These are phyloP conservation scores for Carnegiea gigantea DNA, from an alignment of 179 eudicot species.

Conservation along the genomic window DNA sequence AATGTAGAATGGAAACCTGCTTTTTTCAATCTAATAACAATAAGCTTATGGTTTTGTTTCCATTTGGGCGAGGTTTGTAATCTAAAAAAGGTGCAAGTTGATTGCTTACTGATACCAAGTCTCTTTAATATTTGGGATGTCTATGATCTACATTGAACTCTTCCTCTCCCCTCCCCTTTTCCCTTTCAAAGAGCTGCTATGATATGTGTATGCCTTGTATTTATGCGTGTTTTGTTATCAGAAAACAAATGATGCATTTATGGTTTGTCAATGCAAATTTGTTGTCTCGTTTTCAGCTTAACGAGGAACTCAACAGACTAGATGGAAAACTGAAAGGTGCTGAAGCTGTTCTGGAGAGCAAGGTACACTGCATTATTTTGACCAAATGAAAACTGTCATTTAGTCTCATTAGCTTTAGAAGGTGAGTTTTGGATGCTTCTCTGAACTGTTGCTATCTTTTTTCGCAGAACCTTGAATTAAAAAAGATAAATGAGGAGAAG, in stretches of 20 bases:
- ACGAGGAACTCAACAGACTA: constrained; percentile 68
- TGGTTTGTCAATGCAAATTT: constrained; percentile 38
- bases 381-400: not conserved
- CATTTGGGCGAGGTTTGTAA: not conserved
- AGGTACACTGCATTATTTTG: constrained; percentile 49
- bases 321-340: constrained; percentile 80
- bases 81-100: not conserved
- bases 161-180: not conserved
- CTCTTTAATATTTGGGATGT: not conserved
- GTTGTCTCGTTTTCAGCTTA: constrained; percentile 46
- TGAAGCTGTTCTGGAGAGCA: constrained; percentile 79
- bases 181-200: not conserved
- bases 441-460: not conserved
- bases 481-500: constrained; percentile 13
- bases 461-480: constrained; percentile 13
- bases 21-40: not conserved
- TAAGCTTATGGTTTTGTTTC: not conserved
- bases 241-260: constrained; percentile 49
- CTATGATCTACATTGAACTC: not conserved
- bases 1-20: not conserved
- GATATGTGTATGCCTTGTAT: not conserved
- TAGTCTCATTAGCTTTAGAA: not conserved
- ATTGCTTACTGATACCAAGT: not conserved
- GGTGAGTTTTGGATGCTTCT: constrained; percentile 10
- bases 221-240: not conserved